A percentile compares a stretch with the other conserved stretches of the same genome.
phyloP scores from a whole-genome alignment of 2,329 filamentous ascomycete species.

The Diaporthe capsici region DNA sequence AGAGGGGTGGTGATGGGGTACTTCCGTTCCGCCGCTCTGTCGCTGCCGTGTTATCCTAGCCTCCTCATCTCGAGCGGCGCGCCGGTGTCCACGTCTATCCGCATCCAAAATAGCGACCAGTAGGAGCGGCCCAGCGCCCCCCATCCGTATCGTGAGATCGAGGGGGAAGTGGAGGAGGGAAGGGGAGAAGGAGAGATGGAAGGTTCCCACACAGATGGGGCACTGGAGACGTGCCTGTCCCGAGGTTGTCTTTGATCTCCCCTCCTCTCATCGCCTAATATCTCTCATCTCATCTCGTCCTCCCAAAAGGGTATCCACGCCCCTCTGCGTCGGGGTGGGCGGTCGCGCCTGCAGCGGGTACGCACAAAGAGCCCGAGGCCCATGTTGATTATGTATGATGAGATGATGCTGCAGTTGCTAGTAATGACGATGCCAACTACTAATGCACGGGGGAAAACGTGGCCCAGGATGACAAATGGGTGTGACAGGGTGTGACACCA shows the following conservation, averaged over 20 bases:
- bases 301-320: background rate
- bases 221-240: conserved; percentile 16
- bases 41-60: conserved; percentile 18
- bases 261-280: background rate
- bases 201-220: conserved; percentile 26
- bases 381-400: background rate
- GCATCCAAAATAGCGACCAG: conserved; percentile 23
- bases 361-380: conserved; percentile 8
- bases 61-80: background rate
- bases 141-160: conserved; percentile 29
- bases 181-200: conserved; percentile 13
- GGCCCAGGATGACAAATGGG: conserved; percentile 27
- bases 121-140: background rate
- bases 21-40: background rate
- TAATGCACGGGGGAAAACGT: conserved; percentile 23
- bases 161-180: background rate
- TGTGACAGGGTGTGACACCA: background rate
- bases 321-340: background rate
- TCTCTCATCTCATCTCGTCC: background rate
- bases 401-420: background rate
- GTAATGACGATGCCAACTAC: conserved; percentile 17
- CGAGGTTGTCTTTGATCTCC: background rate
- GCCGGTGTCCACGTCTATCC: conserved; percentile 1
- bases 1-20: background rate
- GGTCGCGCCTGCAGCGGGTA: conserved; percentile 17